Base-by-base conservation (phyloP, 1,284 basidiomycete species). In the Ceratobasidium sp. region DNA sequence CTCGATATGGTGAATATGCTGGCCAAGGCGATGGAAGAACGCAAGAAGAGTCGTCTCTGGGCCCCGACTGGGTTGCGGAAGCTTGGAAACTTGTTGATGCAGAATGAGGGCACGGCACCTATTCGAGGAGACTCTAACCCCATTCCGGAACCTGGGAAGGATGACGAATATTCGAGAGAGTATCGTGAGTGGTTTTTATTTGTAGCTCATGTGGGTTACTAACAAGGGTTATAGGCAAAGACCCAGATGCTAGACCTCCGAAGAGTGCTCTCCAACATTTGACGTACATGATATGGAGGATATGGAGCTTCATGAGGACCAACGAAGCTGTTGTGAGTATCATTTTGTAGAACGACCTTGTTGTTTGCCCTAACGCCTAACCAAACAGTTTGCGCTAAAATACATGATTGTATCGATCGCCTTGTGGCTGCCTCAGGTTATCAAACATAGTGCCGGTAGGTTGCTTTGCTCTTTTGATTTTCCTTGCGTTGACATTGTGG, bases 401-500 rank as follows among this genome's bases (percentile, higher is more conserved):
- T 87, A 88, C 77, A 83, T 82, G 0, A 72, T 89, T 18, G 78
- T 88, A 16, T 84, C 84, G 0, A 79, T 90, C 36, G 84, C 84
- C 0, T 78, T 90, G 1, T 90, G 87, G 86, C 77, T 88, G 0
- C 88, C 87, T 0, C 77, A 82, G 1, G 84, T 89, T 0, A 78
- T 85, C 59, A 80, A 60, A 76, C 80, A 36, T 43, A 83, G 80
- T 79, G 87, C 84, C 64, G 77, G 83, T 87, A 74, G 77, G 84
- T 81, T 6, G 5, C 28, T 28, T n/a, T 36, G 16, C 1, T 14
- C 64, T 50, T 36, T 23, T 58, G 60, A 6, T 30, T 58, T 34
- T 26, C 14, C 50, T 36, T 5, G 5, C 36, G n/a, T 46, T 45
- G 23, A 55, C 26, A 16, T n/a, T 14, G 21, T 45, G 46, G 45